Conservation (phyloP, 2,329 filamentous ascomycete genomes). For the Byssothecium circinans region DNA sequence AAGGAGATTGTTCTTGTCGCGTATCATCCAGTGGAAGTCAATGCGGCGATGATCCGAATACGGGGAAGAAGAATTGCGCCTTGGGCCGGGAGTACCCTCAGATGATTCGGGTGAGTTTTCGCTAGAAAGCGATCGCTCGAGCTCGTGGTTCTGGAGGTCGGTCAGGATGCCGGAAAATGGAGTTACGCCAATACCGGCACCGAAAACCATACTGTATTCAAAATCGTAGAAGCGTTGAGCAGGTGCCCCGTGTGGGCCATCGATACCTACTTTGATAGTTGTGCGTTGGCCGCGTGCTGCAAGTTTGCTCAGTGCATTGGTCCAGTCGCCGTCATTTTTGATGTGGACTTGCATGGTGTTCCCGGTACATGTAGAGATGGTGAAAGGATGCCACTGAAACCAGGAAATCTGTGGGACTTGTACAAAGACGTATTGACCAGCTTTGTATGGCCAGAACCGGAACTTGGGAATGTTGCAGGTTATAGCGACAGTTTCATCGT, state of each 20-base stretch:
- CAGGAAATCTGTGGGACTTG: constrained; percentile 57
- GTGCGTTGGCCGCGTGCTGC: constrained; percentile 41
- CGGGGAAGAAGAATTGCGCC: constrained; percentile 12
- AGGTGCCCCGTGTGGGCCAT: constrained; percentile 61
- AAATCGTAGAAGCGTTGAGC: constrained; percentile 63
- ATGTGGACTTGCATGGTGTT: constrained; percentile 59
- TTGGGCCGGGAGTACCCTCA: neutral
- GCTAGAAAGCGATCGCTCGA: constrained; percentile 31
- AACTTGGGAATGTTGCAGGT: constrained; percentile 53
- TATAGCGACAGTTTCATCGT: constrained; percentile 57
- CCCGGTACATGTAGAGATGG: constrained; percentile 58
- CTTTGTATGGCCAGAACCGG: constrained; percentile 56
- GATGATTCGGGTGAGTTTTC: constrained; percentile 12
- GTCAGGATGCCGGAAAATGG: constrained; percentile 61
- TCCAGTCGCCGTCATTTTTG: constrained; percentile 63
- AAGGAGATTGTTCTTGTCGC: constrained; percentile 58
- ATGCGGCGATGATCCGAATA: constrained; percentile 53
- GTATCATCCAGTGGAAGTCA: constrained; percentile 64
- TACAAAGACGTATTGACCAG: constrained; percentile 61
- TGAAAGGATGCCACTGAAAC: constrained; percentile 64
- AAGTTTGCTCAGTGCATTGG: constrained; percentile 49
- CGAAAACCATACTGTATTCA: constrained; percentile 58
- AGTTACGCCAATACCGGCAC: constrained; percentile 60
- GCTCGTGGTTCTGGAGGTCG: constrained; percentile 54
- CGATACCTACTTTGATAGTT: constrained; percentile 55